Percentiles rank a stretch among this genome's conserved stretches.
Evolutionary conservation across 2,329 filamentous ascomycete species (phyloP).

Genomic region (Pseudogymnoascus sp.): DNA sequence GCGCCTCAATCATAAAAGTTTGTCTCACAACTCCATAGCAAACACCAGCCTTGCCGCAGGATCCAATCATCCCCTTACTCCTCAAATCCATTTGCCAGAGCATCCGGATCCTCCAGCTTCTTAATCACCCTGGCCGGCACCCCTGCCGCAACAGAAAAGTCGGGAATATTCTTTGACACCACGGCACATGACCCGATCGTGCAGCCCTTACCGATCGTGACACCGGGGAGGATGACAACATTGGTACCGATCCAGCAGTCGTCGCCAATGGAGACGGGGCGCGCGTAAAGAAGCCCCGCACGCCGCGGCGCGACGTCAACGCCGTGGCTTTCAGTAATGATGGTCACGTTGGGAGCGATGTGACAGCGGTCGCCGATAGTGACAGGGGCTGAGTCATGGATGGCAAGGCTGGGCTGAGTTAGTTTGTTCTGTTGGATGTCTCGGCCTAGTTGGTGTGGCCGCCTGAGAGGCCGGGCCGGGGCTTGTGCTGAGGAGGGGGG

Average conservation of each 20-base stretch:
- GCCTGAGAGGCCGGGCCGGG: background rate
- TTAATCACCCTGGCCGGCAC: slow-evolving; percentile 18
- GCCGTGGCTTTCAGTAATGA: slow-evolving; percentile 67
- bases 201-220: slow-evolving; percentile 45
- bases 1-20: background rate
- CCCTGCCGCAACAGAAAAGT: slow-evolving; percentile 18
- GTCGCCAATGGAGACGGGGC: slow-evolving; percentile 41
- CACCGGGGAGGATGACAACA: slow-evolving; percentile 43
- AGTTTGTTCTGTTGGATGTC: background rate
- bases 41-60: background rate
- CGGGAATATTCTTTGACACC: slow-evolving; percentile 32
- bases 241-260: slow-evolving; percentile 51
- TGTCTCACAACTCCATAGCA: background rate
- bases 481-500: background rate
- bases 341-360: slow-evolving; percentile 64
- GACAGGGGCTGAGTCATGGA: slow-evolving; percentile 39
- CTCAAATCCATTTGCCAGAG: background rate
- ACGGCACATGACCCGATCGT: slow-evolving; percentile 46
- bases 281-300: slow-evolving; percentile 46
- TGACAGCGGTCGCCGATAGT: slow-evolving; percentile 24
- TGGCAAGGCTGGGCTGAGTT: slow-evolving; percentile 17
- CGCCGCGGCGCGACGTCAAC: slow-evolving; percentile 48
- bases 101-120: background rate
- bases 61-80: background rate
- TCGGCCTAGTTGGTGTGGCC: background rate